These are phyloP conservation scores for Crucihimalaya himalaica DNA, from an alignment of 345 rosid genomes.

Conservation along the genomic window DNA sequence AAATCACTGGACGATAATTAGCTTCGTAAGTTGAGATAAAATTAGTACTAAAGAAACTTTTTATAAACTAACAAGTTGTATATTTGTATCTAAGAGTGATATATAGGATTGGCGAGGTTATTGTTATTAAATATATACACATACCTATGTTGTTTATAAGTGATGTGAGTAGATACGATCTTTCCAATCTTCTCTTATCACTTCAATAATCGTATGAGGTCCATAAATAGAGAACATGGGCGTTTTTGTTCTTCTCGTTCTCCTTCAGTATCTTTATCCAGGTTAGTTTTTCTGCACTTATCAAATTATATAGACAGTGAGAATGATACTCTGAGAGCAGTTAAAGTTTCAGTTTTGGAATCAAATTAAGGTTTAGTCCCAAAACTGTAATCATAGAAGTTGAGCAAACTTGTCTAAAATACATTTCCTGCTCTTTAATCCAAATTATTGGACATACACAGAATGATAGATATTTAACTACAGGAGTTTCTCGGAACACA, in stretches of 20 bases:
- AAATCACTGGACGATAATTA: constrained; percentile 19
- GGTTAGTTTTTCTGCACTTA: too few species aligned
- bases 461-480: too few species aligned
- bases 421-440: too few species aligned
- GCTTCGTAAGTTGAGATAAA: constrained; percentile 2
- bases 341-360: too few species aligned
- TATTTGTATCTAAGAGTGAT: background rate
- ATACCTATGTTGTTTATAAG: too few species aligned
- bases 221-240: background rate
- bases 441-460: too few species aligned
- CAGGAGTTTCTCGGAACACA: too few species aligned
- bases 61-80: background rate
- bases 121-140: background rate
- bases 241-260: background rate
- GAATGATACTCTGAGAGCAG: too few species aligned
- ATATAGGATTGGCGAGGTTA: constrained; percentile 2
- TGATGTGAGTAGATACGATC: too few species aligned
- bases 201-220: background rate
- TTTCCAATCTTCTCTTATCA: background rate
- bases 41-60: background rate
- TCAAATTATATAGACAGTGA: background rate
- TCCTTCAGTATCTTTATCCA: background rate
- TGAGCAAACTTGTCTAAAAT: too few species aligned
- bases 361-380: too few species aligned
- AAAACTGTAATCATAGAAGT: too few species aligned